A percentile compares a stretch with the other conserved stretches of the same genome.
Evolutionary conservation across 371 early-diverging fungal species (phyloP).

Genomic region (Mortierella sp.): DNA sequence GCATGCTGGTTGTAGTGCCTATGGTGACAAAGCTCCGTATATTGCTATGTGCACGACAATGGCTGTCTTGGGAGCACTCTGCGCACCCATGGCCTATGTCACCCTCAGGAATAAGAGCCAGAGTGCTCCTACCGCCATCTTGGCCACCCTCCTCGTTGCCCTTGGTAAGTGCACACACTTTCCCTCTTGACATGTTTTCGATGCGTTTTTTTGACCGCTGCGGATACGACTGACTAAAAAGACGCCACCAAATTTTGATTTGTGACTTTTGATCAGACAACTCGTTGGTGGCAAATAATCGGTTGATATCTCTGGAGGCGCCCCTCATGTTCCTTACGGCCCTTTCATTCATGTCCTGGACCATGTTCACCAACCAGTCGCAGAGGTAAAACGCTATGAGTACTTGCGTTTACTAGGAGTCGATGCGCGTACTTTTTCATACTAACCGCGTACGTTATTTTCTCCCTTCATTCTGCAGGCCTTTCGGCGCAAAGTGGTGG

Average conservation of each 20-base stretch:
- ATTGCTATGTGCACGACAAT: constrained; percentile 15
- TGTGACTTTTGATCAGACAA: constrained; percentile 71
- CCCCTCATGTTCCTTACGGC: constrained; percentile 85
- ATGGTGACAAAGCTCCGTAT: constrained; percentile 13
- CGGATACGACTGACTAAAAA: not conserved
- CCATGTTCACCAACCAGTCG: constrained; percentile 72
- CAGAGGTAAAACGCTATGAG: constrained; percentile 62
- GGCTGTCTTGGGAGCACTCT: constrained; percentile 27
- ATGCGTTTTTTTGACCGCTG: not conserved
- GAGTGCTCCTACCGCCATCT: constrained; percentile 21
- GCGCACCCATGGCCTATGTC: constrained; percentile 39
- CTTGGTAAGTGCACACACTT: constrained; percentile 24
- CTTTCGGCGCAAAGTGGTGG: constrained; percentile 23
- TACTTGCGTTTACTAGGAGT: no score
- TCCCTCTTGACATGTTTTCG: not conserved
- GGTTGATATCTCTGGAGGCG: constrained; percentile 88
- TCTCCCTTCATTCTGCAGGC: not conserved
- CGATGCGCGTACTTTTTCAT: no score
- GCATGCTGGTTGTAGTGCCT: not conserved
- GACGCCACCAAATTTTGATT: not conserved
- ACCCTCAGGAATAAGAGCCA: constrained; percentile 31
- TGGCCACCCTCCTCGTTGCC: constrained; percentile 25
- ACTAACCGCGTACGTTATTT: no score
- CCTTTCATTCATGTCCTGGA: constrained; percentile 78
- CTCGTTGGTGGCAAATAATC: constrained; percentile 83